Evolutionary conservation across 1,284 basidiomycete genomes (phyloP).

Genomic region (Papiliotrema laurentii): DNA sequence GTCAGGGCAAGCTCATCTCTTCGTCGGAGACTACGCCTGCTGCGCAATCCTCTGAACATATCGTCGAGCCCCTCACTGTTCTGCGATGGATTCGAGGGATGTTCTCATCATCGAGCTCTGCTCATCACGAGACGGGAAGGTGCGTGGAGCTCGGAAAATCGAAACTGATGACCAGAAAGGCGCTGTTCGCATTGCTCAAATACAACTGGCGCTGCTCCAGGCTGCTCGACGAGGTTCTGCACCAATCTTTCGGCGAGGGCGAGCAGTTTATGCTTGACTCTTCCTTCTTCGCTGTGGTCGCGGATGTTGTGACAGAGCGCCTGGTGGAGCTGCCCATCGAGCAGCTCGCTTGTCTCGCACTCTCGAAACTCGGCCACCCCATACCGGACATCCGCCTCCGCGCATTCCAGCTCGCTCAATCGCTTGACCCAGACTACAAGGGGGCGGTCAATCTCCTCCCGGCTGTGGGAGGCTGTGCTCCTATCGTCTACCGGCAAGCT

Average conservation of each 20-base stretch:
- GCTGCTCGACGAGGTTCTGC: slow-evolving; percentile 67
- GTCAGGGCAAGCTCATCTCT: slow-evolving; percentile 48
- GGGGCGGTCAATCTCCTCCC: slow-evolving; percentile 65
- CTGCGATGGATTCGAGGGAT: slow-evolving; percentile 51
- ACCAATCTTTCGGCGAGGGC: slow-evolving; percentile 64
- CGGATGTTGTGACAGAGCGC: slow-evolving; percentile 55
- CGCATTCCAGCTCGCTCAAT: slow-evolving; percentile 74
- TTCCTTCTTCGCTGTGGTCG: slow-evolving; percentile 72
- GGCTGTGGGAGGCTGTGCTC: slow-evolving; percentile 66
- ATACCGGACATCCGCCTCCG: slow-evolving; percentile 63
- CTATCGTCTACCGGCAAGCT: slow-evolving; percentile 74
- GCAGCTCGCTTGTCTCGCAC: slow-evolving; percentile 72
- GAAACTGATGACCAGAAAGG: slow-evolving; percentile 58
- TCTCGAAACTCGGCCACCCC: slow-evolving; percentile 81
- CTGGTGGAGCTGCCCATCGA: slow-evolving; percentile 56
- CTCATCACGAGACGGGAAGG: slow-evolving; percentile 48
- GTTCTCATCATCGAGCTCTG: slow-evolving; percentile 42
- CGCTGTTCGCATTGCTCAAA: slow-evolving; percentile 65
- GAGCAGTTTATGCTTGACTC: slow-evolving; percentile 48
- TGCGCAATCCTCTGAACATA: slow-evolving; percentile 32
- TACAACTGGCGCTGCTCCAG: slow-evolving; percentile 58
- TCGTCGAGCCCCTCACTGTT: slow-evolving; percentile 47
- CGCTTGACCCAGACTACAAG: slow-evolving; percentile 57
- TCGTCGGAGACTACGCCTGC: slow-evolving; percentile 33
- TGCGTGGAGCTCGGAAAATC: slow-evolving; percentile 11